Evolutionary conservation across 116 monocot species (phyloP).

Genomic region (Dioscorea cayenensis): DNA sequence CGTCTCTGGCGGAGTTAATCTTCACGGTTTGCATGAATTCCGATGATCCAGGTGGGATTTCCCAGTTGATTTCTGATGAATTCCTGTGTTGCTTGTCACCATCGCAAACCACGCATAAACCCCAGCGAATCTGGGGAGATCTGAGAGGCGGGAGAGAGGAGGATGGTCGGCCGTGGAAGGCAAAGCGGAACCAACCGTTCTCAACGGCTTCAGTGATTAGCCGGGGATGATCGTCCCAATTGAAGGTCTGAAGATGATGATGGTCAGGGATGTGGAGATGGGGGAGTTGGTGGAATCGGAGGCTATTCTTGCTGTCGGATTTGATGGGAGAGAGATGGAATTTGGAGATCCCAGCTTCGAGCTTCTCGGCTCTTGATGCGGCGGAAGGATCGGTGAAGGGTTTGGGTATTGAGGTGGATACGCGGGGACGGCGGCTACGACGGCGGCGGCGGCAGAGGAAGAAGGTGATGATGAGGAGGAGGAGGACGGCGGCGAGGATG

Average conservation of each 20-base stretch:
- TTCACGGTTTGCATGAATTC: slow-evolving; percentile 74
- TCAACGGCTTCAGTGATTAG: slow-evolving; percentile 52
- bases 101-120: slow-evolving; percentile 27
- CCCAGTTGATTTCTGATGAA: slow-evolving; percentile 26
- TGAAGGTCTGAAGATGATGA: slow-evolving; percentile 16
- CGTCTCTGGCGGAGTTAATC: slow-evolving; percentile 23
- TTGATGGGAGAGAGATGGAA: background rate
- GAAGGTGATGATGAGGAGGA: background rate
- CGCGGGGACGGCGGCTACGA: background rate
- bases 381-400: background rate
- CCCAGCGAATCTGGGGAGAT: slow-evolving; percentile 6
- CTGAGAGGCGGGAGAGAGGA: background rate
- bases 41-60: slow-evolving; percentile 30
- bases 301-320: background rate
- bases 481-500: background rate
- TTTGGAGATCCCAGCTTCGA: background rate
- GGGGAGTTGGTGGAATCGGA: background rate
- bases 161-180: background rate
- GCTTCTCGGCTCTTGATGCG: background rate
- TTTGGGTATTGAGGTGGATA: background rate
- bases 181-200: slow-evolving; percentile 62
- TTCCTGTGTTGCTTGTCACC: slow-evolving; percentile 4
- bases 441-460: background rate
- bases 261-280: background rate
- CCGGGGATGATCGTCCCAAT: slow-evolving; percentile 55